A percentile compares a stretch with the other conserved stretches of the same genome.
phyloP scores from a whole-genome alignment of 495 filamentous ascomycete genomes.

The Neurospora discreta region DNA sequence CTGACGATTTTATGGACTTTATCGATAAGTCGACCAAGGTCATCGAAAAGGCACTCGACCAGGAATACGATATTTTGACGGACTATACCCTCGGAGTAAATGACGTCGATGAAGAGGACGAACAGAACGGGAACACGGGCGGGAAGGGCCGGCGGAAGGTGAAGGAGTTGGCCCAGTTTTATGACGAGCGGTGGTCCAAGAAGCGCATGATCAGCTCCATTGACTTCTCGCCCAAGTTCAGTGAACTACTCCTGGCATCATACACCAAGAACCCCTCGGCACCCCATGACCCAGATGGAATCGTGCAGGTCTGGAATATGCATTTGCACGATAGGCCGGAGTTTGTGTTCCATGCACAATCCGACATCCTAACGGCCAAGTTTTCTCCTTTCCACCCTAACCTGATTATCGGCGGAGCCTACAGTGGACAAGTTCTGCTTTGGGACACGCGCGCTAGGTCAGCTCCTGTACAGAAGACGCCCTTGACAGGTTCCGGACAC shows the following conservation, averaged over 20 bases:
- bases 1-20: slow-evolving; percentile 88
- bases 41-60: slow-evolving; percentile 87
- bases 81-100: slow-evolving; percentile 78
- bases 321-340: slow-evolving; percentile 88
- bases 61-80: slow-evolving; percentile 85
- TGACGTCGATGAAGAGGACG: slow-evolving; percentile 71
- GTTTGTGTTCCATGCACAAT: slow-evolving; percentile 92
- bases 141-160: slow-evolving; percentile 71
- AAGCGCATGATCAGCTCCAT: slow-evolving; percentile 92
- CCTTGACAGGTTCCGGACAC: slow-evolving; percentile 82
- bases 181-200: slow-evolving; percentile 90
- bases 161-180: slow-evolving; percentile 84
- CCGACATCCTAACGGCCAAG: slow-evolving; percentile 87
- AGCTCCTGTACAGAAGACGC: slow-evolving; percentile 88
- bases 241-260: slow-evolving; percentile 81
- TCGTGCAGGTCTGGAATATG: slow-evolving; percentile 95
- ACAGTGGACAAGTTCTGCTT: slow-evolving; percentile 93
- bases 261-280: slow-evolving; percentile 96
- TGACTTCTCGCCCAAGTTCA: slow-evolving; percentile 89
- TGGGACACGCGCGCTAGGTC: slow-evolving; percentile 91
- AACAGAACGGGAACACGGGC: slow-evolving; percentile 55
- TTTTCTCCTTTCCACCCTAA: slow-evolving; percentile 98
- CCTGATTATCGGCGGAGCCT: slow-evolving; percentile 86
- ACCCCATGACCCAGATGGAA: slow-evolving; percentile 87
- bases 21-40: slow-evolving; percentile 93